These are phyloP conservation scores for Lichtheimia corymbifera DNA, from an alignment of 371 early-diverging fungal genomes.

Conservation along the genomic window DNA sequence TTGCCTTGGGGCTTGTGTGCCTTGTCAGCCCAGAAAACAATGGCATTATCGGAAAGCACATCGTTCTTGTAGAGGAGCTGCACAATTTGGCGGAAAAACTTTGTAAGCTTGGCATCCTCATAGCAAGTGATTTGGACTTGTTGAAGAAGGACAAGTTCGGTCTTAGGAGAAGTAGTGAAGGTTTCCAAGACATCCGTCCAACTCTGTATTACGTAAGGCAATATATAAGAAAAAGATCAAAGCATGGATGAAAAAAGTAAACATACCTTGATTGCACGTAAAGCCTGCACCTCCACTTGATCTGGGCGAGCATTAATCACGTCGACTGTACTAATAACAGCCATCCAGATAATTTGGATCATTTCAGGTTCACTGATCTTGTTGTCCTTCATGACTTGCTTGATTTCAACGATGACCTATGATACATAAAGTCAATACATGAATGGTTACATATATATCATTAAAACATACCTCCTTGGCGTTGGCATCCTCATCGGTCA, in stretches of 20 bases:
- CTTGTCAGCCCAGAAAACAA: slow-evolving; percentile 92
- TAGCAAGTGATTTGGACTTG: slow-evolving; percentile 83
- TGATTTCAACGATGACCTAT: slow-evolving; percentile 65
- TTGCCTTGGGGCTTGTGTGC: slow-evolving; percentile 87
- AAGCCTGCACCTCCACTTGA: slow-evolving; percentile 78
- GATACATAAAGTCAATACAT: slow-evolving; percentile 2
- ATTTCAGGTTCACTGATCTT: slow-evolving; percentile 78
- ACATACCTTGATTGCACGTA: slow-evolving; percentile 57
- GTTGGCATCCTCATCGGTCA: slow-evolving; percentile 45
- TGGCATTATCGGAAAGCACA: slow-evolving; percentile 85
- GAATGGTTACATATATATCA: neutral
- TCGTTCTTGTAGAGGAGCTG: slow-evolving; percentile 86
- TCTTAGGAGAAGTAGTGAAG: slow-evolving; percentile 80
- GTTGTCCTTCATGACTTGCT: slow-evolving; percentile 70
- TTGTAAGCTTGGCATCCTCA: slow-evolving; percentile 86
- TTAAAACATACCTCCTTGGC: slow-evolving; percentile 47
- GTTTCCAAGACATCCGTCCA: slow-evolving; percentile 72
- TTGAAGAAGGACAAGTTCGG: slow-evolving; percentile 82
- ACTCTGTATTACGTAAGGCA: slow-evolving; percentile 25
- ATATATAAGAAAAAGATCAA: neutral
- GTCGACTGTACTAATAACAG: slow-evolving; percentile 75
- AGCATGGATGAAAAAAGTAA: neutral
- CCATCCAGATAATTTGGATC: slow-evolving; percentile 80
- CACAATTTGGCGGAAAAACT: slow-evolving; percentile 82
- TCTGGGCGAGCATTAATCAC: slow-evolving; percentile 74